Conservation (phyloP, 2,329 filamentous ascomycete species). For the Acarospora socialis region DNA sequence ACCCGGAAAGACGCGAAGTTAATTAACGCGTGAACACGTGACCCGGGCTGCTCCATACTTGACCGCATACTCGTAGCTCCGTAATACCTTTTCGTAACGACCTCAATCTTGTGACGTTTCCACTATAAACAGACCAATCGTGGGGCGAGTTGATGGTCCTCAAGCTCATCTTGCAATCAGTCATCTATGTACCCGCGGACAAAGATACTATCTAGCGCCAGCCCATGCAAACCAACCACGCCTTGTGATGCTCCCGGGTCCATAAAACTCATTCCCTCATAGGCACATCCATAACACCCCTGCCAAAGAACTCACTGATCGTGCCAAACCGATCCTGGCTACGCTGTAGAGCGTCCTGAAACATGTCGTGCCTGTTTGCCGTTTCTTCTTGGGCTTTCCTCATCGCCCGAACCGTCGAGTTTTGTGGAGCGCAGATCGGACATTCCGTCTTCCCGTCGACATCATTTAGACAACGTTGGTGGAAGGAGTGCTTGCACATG, state of each 20-base stretch:
- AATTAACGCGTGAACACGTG: constrained; percentile 1
- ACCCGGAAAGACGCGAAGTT: neutral
- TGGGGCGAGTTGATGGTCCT: too few relatives aligned
- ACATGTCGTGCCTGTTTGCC: constrained; percentile 76
- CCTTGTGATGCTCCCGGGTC: constrained; percentile 6
- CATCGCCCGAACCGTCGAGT: constrained; percentile 79
- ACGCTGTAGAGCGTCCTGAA: constrained; percentile 61
- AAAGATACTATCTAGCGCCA: too few relatives aligned
- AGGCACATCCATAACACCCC: constrained; percentile 65
- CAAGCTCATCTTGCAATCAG: too few relatives aligned
- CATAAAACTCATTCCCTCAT: constrained; percentile 12
- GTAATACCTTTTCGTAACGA: constrained; percentile 1
- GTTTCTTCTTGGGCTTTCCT: constrained; percentile 74
- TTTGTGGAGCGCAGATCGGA: constrained; percentile 68
- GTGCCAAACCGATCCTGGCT: constrained; percentile 79
- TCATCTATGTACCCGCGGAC: too few relatives aligned
- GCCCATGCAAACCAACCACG: constrained; percentile 1
- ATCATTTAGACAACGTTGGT: constrained; percentile 71
- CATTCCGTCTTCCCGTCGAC: constrained; percentile 55
- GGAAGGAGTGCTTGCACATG: constrained; percentile 92
- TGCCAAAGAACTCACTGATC: constrained; percentile 85
- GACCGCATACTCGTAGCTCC: too few relatives aligned
- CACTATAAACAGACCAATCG: too few relatives aligned
- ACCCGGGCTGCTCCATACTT: too few relatives aligned
- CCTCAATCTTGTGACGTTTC: too few relatives aligned